Conservation (phyloP, 345 rosid species). For the Eucalyptus polybractea region DNA sequence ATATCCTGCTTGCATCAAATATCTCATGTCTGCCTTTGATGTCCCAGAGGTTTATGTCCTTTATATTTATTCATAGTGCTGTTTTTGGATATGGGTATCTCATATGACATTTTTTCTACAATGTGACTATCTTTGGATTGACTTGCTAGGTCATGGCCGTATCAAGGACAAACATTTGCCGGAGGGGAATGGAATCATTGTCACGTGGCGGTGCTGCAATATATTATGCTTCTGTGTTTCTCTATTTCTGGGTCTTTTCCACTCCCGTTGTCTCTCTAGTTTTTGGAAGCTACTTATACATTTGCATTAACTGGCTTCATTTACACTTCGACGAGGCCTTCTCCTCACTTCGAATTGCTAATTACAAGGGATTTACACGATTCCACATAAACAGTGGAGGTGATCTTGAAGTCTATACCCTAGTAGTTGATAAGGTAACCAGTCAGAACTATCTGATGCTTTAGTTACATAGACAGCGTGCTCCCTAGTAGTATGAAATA, state of each 20-base stretch:
- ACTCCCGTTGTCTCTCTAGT: constrained; percentile 92
- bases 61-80: background rate
- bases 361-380: constrained; percentile 90
- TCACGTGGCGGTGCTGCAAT: constrained; percentile 79
- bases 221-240: constrained; percentile 91
- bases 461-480: background rate
- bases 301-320: constrained; percentile 97
- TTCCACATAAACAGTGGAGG: constrained; percentile 62
- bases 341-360: constrained; percentile 96
- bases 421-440: constrained; percentile 89
- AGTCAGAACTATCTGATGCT: background rate
- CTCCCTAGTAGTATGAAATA: background rate
- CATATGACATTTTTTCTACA: background rate
- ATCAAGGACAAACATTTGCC: constrained; percentile 80
- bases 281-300: constrained; percentile 92
- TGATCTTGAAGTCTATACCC: constrained; percentile 89
- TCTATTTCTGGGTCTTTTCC: constrained; percentile 98
- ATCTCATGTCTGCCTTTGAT: constrained; percentile 98
- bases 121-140: background rate
- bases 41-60: constrained; percentile 73
- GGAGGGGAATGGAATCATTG: constrained; percentile 60
- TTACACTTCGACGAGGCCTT: constrained; percentile 97
- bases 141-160: constrained; percentile 88
- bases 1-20: constrained; percentile 97
- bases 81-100: background rate